phyloP scores from a whole-genome alignment of 2,329 filamentous ascomycete species.

The Colletotrichum somersetense region DNA sequence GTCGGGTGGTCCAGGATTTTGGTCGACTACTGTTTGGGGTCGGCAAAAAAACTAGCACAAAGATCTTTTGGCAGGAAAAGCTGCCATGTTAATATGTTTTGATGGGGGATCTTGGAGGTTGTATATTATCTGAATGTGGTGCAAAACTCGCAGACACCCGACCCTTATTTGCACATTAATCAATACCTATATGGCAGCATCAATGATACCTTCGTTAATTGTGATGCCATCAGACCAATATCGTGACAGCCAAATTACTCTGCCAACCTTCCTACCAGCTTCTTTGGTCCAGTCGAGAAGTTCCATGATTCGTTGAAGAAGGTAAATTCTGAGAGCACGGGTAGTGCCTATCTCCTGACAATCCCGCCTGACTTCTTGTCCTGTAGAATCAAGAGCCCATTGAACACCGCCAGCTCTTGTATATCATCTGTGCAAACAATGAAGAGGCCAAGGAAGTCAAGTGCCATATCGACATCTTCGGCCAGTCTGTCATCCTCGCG shows the following conservation, averaged over 20 bases:
- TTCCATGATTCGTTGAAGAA: slow-evolving; percentile 24
- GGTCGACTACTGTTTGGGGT: neutral
- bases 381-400: slow-evolving; percentile 10
- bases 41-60: neutral
- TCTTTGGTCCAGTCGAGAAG: slow-evolving; percentile 7
- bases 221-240: slow-evolving; percentile 21
- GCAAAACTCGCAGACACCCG: neutral
- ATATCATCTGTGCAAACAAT: neutral
- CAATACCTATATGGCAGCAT: neutral
- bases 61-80: neutral
- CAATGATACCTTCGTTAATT: slow-evolving; percentile 9
- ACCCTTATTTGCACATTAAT: neutral
- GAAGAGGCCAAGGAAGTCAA: slow-evolving; percentile 5
- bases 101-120: neutral
- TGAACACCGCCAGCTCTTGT: slow-evolving; percentile 15
- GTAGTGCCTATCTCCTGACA: slow-evolving; percentile 16
- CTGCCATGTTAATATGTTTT: slow-evolving; percentile 1
- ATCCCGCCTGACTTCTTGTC: slow-evolving; percentile 5
- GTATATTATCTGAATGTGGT: slow-evolving; percentile 1
- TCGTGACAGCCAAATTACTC: neutral
- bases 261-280: neutral
- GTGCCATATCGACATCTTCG: slow-evolving; percentile 5
- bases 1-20: neutral
- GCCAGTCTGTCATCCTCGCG: neutral
- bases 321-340: slow-evolving; percentile 20